phyloP scores from a whole-genome alignment of 2,329 filamentous ascomycete genomes.

The Lachnellula hyalina region DNA sequence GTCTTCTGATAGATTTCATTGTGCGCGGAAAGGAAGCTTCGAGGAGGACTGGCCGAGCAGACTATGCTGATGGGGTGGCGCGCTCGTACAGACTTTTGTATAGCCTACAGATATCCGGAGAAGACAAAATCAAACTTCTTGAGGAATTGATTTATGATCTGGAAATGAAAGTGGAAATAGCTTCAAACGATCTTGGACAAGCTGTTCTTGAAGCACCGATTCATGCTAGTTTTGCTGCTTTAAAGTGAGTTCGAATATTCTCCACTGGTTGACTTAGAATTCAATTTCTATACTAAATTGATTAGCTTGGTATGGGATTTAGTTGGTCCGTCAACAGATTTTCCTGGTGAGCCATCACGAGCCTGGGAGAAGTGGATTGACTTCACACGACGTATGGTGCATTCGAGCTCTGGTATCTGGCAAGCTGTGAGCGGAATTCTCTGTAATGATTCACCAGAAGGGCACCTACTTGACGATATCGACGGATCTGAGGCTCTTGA shows the following conservation, averaged over 20 bases:
- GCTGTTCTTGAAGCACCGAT: slow-evolving; percentile 63
- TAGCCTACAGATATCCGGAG: slow-evolving; percentile 43
- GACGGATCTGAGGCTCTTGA: slow-evolving; percentile 65
- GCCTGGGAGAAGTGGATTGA: slow-evolving; percentile 11
- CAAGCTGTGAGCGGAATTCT: slow-evolving; percentile 66
- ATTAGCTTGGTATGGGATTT: slow-evolving; percentile 26
- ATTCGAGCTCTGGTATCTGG: slow-evolving; percentile 69
- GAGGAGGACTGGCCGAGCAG: slow-evolving; percentile 71
- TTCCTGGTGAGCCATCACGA: neutral
- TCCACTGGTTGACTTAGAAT: neutral
- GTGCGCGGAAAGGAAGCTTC: slow-evolving; percentile 52
- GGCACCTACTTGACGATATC: slow-evolving; percentile 72
- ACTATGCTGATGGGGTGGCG: slow-evolving; percentile 88
- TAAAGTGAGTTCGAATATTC: slow-evolving; percentile 43
- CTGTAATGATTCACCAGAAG: slow-evolving; percentile 92
- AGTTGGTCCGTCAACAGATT: slow-evolving; percentile 11
- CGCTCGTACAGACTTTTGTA: slow-evolving; percentile 68
- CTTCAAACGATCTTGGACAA: slow-evolving; percentile 57
- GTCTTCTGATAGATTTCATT: slow-evolving; percentile 43
- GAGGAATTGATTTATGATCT: slow-evolving; percentile 54
- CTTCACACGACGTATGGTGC: slow-evolving; percentile 50
- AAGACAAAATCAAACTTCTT: slow-evolving; percentile 47
- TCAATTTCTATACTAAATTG: neutral
- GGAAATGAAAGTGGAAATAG: slow-evolving; percentile 58
- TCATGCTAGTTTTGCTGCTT: slow-evolving; percentile 64